Conservation (phyloP, 176 grass and related monocot genomes). For the Triticum turgidum region DNA sequence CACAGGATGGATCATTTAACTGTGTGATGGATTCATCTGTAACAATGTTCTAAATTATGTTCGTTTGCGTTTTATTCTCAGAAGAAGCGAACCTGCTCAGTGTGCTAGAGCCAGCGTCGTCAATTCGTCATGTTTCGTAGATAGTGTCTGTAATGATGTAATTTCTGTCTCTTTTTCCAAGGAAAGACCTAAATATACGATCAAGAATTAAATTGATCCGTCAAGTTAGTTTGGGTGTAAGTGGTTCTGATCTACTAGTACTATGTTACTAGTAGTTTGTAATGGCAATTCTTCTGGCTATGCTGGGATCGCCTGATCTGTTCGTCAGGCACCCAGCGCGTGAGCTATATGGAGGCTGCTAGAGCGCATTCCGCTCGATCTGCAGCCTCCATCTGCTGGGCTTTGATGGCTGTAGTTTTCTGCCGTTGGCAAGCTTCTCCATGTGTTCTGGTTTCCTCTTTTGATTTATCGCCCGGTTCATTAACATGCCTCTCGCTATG, state of each 20-base stretch:
- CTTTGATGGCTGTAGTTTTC: not conserved
- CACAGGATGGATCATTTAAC: not conserved
- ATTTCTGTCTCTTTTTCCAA: not conserved
- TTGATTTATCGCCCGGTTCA: not conserved
- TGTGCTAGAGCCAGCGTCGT: not conserved
- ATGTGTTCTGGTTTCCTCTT: not conserved
- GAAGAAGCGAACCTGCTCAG: not conserved
- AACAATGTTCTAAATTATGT: not conserved
- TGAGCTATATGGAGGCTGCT: not conserved
- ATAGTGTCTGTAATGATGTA: not conserved
- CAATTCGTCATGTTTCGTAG: not conserved
- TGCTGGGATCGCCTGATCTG: not conserved
- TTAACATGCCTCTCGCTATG: not conserved
- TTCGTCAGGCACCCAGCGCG: not conserved
- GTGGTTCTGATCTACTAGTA: not conserved
- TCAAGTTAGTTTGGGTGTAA: not conserved
- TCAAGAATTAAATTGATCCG: conserved; percentile 18
- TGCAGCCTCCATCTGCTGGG: no score
- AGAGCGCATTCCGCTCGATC: no score
- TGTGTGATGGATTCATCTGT: not conserved
- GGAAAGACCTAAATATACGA: not conserved
- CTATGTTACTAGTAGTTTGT: not conserved
- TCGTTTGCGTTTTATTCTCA: not conserved
- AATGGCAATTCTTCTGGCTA: not conserved
- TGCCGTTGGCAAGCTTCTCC: not conserved